These are phyloP conservation scores for Saturnispora besseyi DNA, from an alignment of 805 yeast genomes.

Conservation along the genomic window DNA sequence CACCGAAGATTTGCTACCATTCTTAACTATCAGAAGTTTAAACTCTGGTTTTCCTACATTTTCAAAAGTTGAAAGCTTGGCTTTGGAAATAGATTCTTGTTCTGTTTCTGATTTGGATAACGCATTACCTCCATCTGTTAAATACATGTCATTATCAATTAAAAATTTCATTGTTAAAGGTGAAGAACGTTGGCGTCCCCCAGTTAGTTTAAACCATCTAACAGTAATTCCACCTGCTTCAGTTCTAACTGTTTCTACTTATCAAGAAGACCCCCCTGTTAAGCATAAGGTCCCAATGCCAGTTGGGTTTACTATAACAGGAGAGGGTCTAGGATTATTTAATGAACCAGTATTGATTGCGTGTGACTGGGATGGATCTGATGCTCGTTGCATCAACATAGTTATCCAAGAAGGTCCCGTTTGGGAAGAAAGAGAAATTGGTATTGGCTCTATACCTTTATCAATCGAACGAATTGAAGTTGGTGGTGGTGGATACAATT, in stretches of 20 bases:
- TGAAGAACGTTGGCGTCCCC: not conserved
- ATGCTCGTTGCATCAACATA: not conserved
- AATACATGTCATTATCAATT: constrained; percentile 2
- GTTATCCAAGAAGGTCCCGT: not conserved
- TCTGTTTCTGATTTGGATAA: not conserved
- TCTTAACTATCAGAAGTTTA: not conserved
- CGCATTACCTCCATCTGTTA: not conserved
- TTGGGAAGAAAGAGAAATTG: not conserved
- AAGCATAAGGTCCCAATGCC: not conserved
- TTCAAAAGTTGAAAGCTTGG: constrained; percentile 2
- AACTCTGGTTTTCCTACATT: not conserved
- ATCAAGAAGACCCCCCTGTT: not conserved
- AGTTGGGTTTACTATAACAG: not conserved
- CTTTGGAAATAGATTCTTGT: not conserved
- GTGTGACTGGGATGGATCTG: not conserved
- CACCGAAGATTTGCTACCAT: not conserved
- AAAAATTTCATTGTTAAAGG: not conserved
- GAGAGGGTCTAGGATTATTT: not conserved
- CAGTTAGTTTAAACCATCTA: not conserved
- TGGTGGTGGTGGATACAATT: constrained; percentile 1
- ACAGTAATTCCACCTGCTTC: not conserved
- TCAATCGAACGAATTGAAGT: constrained; percentile 2
- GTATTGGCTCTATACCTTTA: constrained; percentile 1
- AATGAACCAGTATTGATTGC: not conserved
- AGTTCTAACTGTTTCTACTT: not conserved